Base-by-base conservation (phyloP, 139 green algal genomes). In the Ettlia oleoabundans region DNA sequence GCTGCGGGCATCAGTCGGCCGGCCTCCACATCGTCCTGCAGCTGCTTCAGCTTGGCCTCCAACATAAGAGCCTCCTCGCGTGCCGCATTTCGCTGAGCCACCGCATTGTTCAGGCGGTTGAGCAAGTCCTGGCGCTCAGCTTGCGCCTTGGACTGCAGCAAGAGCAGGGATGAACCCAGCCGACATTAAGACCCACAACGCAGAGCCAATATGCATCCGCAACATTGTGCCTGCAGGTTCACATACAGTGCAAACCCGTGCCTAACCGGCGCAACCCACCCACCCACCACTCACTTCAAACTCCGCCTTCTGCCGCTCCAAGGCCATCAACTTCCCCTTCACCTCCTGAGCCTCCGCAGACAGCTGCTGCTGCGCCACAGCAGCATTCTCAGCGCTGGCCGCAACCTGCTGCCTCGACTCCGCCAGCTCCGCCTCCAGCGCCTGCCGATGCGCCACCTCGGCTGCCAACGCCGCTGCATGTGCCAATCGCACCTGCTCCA, bases 61-160 rank as follows among this genome's bases (percentile, higher is more conserved):
- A 86, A 55, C 78, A 91, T 83, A 73, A 91, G 64, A 41, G 93
- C 90, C 88, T 95, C 90, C 69, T 93, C 94, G 13, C 93, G 89
- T 13, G 94, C 95, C 58, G 93, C 92, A 78, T 98, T 92, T 32
- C 94, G 87, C 89, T 98, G 94, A 38, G 86, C 81, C 80, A 95
- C 89, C 1, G 94, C 95, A 80, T 98, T 98, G 87, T 95, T 92
- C 87, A 98, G 90, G 40, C 90, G 78, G 15, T 72, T 86, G 71
- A 91, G 86, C 35, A 92, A 67, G 79, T 94, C 87, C 6, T 87
- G 80, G 38, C 86, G 53, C 67, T 87, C 24, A 13, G 68, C 69
- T n/a, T 80, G 47, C 28, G 64, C 43, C 65, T 76, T 76, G 35
- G 35, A 35, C 78, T 83, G 78, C 43, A 33, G 62, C 30, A 21